Percentiles rank a stretch among this genome's conserved stretches.
Conservation (phyloP, 768 basidiomycete species). For the Pleurotus sapidus region DNA sequence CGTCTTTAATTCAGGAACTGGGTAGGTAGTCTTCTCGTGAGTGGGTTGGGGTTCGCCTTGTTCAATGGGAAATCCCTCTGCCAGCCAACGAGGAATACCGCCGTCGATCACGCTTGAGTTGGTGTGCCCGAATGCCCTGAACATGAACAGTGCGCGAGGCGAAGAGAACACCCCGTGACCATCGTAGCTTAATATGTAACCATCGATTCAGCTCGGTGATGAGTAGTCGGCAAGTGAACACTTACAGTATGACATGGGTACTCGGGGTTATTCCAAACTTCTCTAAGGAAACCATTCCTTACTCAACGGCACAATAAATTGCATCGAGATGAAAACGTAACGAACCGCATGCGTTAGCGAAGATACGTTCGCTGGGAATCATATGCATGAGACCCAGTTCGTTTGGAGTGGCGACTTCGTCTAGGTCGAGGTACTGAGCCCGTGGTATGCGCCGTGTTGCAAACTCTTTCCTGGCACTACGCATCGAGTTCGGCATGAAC, state of each 20-base stretch:
- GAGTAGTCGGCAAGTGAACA: constrained; percentile 16
- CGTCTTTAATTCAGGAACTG: constrained; percentile 49
- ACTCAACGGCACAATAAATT: not conserved
- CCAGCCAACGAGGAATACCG: constrained; percentile 83
- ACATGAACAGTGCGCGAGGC: constrained; percentile 92
- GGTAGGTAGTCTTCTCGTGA: constrained; percentile 34
- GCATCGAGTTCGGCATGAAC: constrained; percentile 90
- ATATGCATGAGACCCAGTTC: constrained; percentile 88
- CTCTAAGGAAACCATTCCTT: constrained; percentile 30
- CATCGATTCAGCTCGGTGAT: not conserved
- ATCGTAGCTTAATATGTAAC: constrained; percentile 62
- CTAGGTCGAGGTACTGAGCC: constrained; percentile 76
- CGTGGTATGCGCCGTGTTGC: constrained; percentile 62
- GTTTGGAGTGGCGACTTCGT: constrained; percentile 71
- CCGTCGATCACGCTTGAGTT: constrained; percentile 89
- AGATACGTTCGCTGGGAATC: constrained; percentile 74
- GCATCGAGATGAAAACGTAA: not conserved
- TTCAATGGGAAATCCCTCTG: constrained; percentile 59
- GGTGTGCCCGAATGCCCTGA: constrained; percentile 86
- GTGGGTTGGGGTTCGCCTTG: constrained; percentile 26
- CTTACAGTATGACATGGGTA: constrained; percentile 80
- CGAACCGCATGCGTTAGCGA: constrained; percentile 81
- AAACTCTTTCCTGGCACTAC: constrained; percentile 72
- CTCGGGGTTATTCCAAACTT: constrained; percentile 67
- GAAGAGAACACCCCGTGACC: constrained; percentile 87